Conservation (phyloP, 2,329 filamentous ascomycete genomes). For the Decorospora gaudefroyi region DNA sequence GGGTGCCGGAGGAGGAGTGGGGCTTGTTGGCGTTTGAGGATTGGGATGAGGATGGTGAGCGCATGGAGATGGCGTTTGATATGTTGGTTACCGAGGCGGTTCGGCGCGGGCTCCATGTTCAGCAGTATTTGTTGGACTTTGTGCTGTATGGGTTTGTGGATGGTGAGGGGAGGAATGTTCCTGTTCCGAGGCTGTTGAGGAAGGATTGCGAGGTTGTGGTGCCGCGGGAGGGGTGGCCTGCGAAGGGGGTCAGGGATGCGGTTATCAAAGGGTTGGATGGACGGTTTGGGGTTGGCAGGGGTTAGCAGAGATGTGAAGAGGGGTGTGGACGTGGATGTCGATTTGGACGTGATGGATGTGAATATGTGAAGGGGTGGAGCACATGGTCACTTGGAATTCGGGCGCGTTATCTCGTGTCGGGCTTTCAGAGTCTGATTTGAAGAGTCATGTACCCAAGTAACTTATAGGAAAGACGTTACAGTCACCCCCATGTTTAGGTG, state of each 20-base stretch:
- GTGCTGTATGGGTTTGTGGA: slow-evolving; percentile 67
- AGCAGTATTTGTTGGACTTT: slow-evolving; percentile 61
- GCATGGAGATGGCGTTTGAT: slow-evolving; percentile 51
- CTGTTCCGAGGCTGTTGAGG: slow-evolving; percentile 55
- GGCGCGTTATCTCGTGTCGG: too few species aligned
- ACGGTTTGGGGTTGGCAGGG: background rate
- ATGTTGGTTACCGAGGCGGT: slow-evolving; percentile 57
- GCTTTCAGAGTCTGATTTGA: too few species aligned
- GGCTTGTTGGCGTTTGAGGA: slow-evolving; percentile 45
- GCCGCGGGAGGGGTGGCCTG: slow-evolving; percentile 8
- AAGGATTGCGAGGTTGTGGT: slow-evolving; percentile 52
- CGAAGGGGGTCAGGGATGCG: background rate
- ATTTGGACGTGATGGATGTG: too few species aligned
- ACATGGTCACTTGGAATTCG: too few species aligned
- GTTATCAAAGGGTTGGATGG: slow-evolving; percentile 8
- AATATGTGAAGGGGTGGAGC: too few species aligned
- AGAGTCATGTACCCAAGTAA: too few species aligned
- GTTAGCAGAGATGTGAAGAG: background rate
- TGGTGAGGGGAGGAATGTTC: slow-evolving; percentile 54
- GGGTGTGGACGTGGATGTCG: background rate
- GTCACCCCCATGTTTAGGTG: too few species aligned
- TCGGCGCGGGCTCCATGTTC: slow-evolving; percentile 58
- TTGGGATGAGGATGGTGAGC: slow-evolving; percentile 62
- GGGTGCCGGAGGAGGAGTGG: slow-evolving; percentile 35
- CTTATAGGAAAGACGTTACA: too few species aligned